Conservation (phyloP, 306 rosid genomes). For the Ceratonia siliqua region DNA sequence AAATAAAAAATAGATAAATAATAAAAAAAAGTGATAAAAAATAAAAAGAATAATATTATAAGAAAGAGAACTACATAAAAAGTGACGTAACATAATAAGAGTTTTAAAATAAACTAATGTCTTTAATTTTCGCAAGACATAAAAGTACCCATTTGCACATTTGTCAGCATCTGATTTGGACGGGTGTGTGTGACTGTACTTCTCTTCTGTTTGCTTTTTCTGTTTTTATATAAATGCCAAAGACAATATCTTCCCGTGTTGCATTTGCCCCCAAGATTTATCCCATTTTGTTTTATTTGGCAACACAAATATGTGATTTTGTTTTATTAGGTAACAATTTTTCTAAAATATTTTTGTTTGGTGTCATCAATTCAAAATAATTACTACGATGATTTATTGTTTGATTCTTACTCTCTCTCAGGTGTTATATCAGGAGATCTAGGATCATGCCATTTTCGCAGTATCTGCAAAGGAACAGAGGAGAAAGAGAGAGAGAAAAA, state of each 20-base stretch:
- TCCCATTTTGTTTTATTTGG: not conserved
- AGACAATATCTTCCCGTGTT: not conserved
- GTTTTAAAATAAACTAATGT: not conserved
- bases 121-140: slow-evolving; percentile 36
- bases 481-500: not conserved
- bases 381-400: not conserved
- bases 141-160: slow-evolving; percentile 23
- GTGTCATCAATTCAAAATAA: not conserved
- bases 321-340: not conserved
- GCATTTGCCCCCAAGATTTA: not conserved
- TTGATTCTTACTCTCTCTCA: slow-evolving; percentile 12
- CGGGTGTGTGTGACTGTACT: slow-evolving; percentile 25
- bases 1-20: too few species aligned
- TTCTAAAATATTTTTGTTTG: not conserved
- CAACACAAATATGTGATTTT: not conserved
- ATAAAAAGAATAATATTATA: too few species aligned
- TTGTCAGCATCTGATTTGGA: slow-evolving; percentile 28
- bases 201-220: not conserved
- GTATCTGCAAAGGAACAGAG: not conserved
- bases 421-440: slow-evolving; percentile 38
- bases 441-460: slow-evolving; percentile 32
- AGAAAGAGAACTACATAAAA: too few species aligned
- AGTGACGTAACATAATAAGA: too few species aligned
- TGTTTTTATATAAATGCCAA: not conserved
- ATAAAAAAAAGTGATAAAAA: not conserved